Evolutionary conservation across 2,329 filamentous ascomycete genomes (phyloP).

Genomic region (Pseudogymnoascus sp.): DNA sequence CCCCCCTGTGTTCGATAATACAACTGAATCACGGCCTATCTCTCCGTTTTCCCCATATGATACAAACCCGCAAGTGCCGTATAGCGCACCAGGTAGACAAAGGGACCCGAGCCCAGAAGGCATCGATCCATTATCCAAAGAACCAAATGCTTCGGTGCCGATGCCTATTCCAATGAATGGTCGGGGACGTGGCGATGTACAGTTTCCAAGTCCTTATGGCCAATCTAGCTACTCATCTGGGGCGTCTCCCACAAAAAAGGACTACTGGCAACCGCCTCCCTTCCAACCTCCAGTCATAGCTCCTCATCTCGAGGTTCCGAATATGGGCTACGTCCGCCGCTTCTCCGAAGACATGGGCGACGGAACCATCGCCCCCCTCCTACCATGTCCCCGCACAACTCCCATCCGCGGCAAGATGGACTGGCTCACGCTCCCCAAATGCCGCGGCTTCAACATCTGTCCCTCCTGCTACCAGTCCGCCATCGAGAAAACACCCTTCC

Average conservation of each 20-base stretch:
- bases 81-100: background rate
- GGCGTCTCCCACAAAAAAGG: background rate
- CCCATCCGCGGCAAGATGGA: constrained; percentile 58
- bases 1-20: constrained; percentile 13
- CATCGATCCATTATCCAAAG: constrained; percentile 1
- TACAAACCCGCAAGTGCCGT: constrained; percentile 12
- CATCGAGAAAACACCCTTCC: constrained; percentile 60
- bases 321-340: constrained; percentile 40
- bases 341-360: constrained; percentile 45
- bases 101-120: background rate
- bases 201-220: background rate
- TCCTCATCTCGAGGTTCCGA: constrained; percentile 30
- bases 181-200: background rate
- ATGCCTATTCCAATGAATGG: constrained; percentile 16
- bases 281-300: constrained; percentile 35
- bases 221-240: background rate
- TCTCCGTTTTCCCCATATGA: constrained; percentile 20
- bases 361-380: constrained; percentile 41
- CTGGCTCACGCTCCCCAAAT: constrained; percentile 70
- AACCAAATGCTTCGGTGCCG: constrained; percentile 15
- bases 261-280: constrained; percentile 37
- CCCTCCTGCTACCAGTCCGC: constrained; percentile 67
- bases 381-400: constrained; percentile 60
- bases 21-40: constrained; percentile 17
- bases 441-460: constrained; percentile 70